These are phyloP conservation scores for Coprinellus aureogranulatus DNA, from an alignment of 768 basidiomycete genomes.

Conservation along the genomic window DNA sequence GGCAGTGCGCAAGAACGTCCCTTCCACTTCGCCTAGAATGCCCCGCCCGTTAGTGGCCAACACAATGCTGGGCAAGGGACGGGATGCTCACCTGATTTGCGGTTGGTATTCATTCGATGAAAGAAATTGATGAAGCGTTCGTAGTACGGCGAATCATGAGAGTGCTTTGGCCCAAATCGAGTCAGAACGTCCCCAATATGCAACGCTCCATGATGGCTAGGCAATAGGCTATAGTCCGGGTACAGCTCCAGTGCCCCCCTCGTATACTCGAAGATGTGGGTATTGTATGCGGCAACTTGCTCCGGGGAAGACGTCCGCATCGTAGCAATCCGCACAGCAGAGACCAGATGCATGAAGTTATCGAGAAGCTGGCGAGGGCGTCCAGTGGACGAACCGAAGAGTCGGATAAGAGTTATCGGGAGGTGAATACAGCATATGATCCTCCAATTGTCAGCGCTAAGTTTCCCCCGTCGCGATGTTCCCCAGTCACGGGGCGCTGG, in stretches of 20 bases:
- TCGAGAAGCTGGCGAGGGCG: constrained; percentile 19
- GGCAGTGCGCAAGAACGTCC: not conserved
- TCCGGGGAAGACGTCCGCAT: constrained; percentile 15
- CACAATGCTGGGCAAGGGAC: not conserved
- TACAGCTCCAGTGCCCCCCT: constrained; percentile 11
- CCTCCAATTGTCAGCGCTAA: constrained; percentile 29
- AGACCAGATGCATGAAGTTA: constrained; percentile 29
- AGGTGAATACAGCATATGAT: constrained; percentile 27
- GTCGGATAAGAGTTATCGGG: constrained; percentile 25
- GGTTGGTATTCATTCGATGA: constrained; percentile 23
- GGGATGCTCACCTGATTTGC: constrained; percentile 11
- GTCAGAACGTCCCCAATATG: constrained; percentile 20
- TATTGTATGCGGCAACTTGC: constrained; percentile 20
- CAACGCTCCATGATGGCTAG: constrained; percentile 21
- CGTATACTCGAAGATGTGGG: constrained; percentile 19
- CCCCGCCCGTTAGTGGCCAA: not conserved
- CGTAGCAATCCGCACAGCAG: constrained; percentile 19
- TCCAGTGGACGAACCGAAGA: constrained; percentile 16
- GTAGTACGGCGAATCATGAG: constrained; percentile 23
- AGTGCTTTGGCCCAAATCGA: constrained; percentile 25
- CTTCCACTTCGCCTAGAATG: not conserved
- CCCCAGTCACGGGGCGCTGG: constrained; percentile 31
- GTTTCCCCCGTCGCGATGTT: constrained; percentile 25
- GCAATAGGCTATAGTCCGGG: constrained; percentile 15
- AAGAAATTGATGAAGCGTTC: constrained; percentile 27